These are phyloP conservation scores for Musa troglodytarum DNA, from an alignment of 176 grass and related monocot genomes.

Conservation along the genomic window DNA sequence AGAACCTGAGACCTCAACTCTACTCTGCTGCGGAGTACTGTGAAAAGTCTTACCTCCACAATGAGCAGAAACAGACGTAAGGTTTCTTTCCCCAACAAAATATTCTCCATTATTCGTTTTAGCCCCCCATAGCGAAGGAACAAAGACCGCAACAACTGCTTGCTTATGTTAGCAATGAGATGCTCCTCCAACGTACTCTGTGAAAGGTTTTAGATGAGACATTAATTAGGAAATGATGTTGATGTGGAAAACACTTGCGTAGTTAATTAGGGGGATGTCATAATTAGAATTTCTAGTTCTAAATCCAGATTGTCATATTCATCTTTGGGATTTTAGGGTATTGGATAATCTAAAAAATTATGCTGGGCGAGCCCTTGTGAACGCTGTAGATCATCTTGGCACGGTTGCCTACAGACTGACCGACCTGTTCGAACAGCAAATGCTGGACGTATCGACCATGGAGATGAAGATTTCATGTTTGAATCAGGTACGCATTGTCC, in stretches of 20 bases:
- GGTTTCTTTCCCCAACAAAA: background rate
- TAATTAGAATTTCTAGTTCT: slow-evolving; percentile 32
- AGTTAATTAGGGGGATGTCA: too few relatives aligned
- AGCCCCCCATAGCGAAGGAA: too few relatives aligned
- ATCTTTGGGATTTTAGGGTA: slow-evolving; percentile 62
- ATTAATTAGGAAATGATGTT: too few relatives aligned
- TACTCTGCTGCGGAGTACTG: slow-evolving; percentile 87
- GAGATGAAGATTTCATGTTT: slow-evolving; percentile 68
- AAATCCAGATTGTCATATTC: slow-evolving; percentile 41
- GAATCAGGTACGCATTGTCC: slow-evolving; percentile 55
- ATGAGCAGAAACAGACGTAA: slow-evolving; percentile 85
- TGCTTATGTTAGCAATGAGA: background rate
- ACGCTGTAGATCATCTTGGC: slow-evolving; percentile 90
- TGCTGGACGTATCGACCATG: slow-evolving; percentile 46
- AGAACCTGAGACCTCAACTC: slow-evolving; percentile 93
- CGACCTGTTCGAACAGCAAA: slow-evolving; percentile 82
- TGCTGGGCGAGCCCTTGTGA: slow-evolving; percentile 84
- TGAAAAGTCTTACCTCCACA: slow-evolving; percentile 88
- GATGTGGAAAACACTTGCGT: too few relatives aligned
- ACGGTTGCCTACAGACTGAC: slow-evolving; percentile 83
- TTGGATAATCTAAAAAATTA: slow-evolving; percentile 94
- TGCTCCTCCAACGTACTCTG: too few relatives aligned
- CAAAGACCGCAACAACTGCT: background rate
- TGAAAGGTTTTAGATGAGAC: background rate
- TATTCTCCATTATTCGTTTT: background rate